Conservation (phyloP, 371 early-diverging fungal species). For the Syncephalastrum sp. region DNA sequence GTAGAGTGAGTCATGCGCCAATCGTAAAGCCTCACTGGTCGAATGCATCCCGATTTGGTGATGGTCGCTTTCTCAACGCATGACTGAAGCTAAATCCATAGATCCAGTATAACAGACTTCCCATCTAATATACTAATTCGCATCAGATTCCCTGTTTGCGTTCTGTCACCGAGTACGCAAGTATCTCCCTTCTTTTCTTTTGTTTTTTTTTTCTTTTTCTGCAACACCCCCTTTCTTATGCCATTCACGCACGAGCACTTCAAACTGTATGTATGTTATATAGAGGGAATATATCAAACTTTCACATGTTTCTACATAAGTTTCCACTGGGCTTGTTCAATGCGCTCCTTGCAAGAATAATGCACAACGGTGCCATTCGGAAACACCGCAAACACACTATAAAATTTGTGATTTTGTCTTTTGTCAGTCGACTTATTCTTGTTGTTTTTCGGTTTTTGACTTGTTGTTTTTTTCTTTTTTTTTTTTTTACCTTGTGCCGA, state of each 20-base stretch:
- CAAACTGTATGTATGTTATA: conserved; percentile 1
- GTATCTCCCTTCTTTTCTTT: no score
- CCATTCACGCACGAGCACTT: no score
- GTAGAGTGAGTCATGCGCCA: no score
- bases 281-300: conserved; percentile 2
- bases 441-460: not conserved
- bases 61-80: no score
- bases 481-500: conserved; percentile 65
- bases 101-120: no score
- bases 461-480: not conserved
- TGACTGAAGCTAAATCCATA: no score
- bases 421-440: not conserved
- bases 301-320: conserved; percentile 17
- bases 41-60: no score
- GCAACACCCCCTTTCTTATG: not conserved
- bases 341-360: conserved; percentile 74
- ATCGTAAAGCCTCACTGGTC: no score
- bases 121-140: no score
- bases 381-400: conserved; percentile 74
- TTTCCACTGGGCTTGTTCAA: conserved; percentile 53
- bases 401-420: not conserved
- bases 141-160: no score
- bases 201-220: not conserved
- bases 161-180: no score
- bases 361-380: conserved; percentile 76